These are phyloP conservation scores for Plasmopara viticola DNA, from an alignment of 352 stramenopile genomes.

Conservation along the genomic window DNA sequence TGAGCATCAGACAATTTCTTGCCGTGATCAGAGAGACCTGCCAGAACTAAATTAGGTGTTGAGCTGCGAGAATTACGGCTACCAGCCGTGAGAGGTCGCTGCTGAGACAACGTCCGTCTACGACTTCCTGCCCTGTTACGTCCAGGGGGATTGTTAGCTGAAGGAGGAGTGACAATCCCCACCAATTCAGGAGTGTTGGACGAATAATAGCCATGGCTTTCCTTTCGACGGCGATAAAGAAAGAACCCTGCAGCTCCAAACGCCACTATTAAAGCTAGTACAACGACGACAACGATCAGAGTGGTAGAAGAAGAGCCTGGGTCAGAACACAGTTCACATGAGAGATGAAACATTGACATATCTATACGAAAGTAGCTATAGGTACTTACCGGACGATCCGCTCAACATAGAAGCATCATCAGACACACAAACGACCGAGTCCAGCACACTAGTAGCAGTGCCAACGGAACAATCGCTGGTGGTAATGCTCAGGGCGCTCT, in stretches of 20 bases:
- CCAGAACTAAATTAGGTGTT: slow-evolving; percentile 27
- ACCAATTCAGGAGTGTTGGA: slow-evolving; percentile 31
- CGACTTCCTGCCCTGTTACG: slow-evolving; percentile 24
- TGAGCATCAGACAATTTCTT: slow-evolving; percentile 32
- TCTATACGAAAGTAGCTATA: not conserved
- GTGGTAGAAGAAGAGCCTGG: slow-evolving; percentile 31
- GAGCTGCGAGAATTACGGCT: slow-evolving; percentile 23
- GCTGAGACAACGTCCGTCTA: slow-evolving; percentile 26
- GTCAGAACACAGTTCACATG: not conserved
- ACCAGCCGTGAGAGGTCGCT: slow-evolving; percentile 19
- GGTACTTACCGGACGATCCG: slow-evolving; percentile 18
- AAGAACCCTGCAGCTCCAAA: slow-evolving; percentile 40
- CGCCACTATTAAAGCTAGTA: slow-evolving; percentile 42
- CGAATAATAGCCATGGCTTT: slow-evolving; percentile 29
- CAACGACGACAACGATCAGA: slow-evolving; percentile 50
- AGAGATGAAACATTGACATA: slow-evolving; percentile 1
- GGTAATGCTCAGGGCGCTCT: slow-evolving; percentile 39
- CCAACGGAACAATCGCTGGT: slow-evolving; percentile 29
- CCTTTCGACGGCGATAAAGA: slow-evolving; percentile 42
- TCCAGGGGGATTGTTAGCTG: slow-evolving; percentile 22
- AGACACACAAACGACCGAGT: slow-evolving; percentile 49
- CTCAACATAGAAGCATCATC: slow-evolving; percentile 11
- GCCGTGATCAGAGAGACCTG: slow-evolving; percentile 25
- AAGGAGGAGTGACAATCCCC: slow-evolving; percentile 27
- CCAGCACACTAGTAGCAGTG: slow-evolving; percentile 39